phyloP scores from a whole-genome alignment of 2,329 filamentous ascomycete genomes.

The Calycina marina region DNA sequence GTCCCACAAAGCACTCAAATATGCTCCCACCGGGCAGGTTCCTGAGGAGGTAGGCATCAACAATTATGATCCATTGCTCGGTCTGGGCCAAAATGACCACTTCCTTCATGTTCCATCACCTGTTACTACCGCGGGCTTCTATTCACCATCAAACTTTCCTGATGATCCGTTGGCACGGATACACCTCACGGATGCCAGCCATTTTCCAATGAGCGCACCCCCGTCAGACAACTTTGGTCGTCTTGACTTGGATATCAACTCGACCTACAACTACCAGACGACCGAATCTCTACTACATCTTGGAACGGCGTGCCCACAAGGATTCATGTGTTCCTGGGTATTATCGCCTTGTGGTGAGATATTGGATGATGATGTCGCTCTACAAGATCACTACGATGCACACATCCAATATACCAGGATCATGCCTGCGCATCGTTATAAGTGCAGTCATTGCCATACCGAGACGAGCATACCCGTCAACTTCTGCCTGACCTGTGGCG shows the following conservation, averaged over 20 bases:
- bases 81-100: slow-evolving; percentile 11
- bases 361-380: neutral
- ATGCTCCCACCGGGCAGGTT: slow-evolving; percentile 2
- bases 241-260: neutral
- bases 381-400: neutral
- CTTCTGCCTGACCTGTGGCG: neutral
- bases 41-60: slow-evolving; percentile 3
- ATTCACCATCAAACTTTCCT: neutral
- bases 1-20: slow-evolving; percentile 3
- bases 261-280: no score
- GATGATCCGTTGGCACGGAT: neutral
- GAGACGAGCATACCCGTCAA: neutral
- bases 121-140: neutral
- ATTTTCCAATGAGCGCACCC: neutral
- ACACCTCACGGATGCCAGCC: neutral
- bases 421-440: neutral
- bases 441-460: neutral
- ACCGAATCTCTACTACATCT: no score
- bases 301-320: no score
- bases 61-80: slow-evolving; percentile 11
- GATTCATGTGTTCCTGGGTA: neutral
- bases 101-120: slow-evolving; percentile 2
- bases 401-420: neutral
- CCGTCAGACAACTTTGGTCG: neutral
- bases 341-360: neutral